Base-by-base conservation (phyloP, 371 early-diverging fungal genomes). In the Sporodiniella umbellata region DNA sequence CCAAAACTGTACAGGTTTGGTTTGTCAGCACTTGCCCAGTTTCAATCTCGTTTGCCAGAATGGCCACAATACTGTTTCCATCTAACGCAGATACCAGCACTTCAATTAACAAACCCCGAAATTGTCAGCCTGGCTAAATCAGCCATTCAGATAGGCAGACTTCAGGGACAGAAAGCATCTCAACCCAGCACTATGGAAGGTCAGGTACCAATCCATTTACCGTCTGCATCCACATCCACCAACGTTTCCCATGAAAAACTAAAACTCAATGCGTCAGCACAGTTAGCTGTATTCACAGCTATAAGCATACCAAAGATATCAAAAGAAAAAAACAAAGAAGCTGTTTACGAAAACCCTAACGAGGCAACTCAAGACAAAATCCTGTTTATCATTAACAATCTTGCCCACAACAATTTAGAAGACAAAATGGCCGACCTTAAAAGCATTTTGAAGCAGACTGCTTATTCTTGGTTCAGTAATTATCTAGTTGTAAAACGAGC, bases 371-470 rank as follows among this genome's bases (percentile, higher is more conserved):
- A 92, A 64, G 98, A 98, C 60, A 93, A 92, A 72, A 88, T 99
- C 28, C 79, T 95, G 38, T 99, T 99, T 66, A 91, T 92, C 23
- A 84, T 99, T 60, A 99, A 99, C 75, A 99, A 99, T 58, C 69
- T 99, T 17, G 88, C 96, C 22, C 77, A 74, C 30, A 86, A 80
- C 54, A 99, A 97, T 58, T 56, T 98, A 14, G 87, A 81, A 2
- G 61, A 65, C 11, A 97, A 98, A 65, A 78, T 84, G 3, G 54
- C 68, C 0, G 97, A 96, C 48, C 79, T 97, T 69, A 81, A 78
- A 44, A 83, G 81, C 6, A 64, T 87, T n/a, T 65, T 98, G 42
- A 66, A 78, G 15, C 72, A 77, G 11, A 64, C 74, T 11, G 79
- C 84, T 43, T 90, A 81, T 62, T 78, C 83, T 19, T 98, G 96